Evolutionary conservation across 192 early-diverging fungal species (phyloP), one percentile per base, ranked within the genome.

Genomic region (Kickxella alabastrina): DNA sequence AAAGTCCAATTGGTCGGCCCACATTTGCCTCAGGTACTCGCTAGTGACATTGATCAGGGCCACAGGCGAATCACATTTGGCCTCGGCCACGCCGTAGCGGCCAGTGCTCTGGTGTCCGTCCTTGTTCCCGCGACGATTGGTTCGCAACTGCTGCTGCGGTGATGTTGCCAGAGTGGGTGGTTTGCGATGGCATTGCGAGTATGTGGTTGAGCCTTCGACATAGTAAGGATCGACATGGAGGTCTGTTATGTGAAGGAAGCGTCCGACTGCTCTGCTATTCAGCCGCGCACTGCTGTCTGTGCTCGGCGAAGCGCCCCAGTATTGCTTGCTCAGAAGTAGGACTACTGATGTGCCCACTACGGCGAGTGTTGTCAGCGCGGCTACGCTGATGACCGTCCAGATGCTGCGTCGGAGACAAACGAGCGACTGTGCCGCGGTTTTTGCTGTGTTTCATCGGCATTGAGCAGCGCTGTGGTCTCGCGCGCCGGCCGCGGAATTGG

Each of bases 231-330:
- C 85, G 8, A 85, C 71, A 62, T 88, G 86, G 18, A 88, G 59
- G 43, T 88, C 84, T 3, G 82, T 86, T n/a, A 88, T 83, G 50
- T 88, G 86, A 31, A 88, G 38, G 48, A 82, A 88, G 17, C 62
- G 73, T 9, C 87, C 86, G 13, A 75, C 73, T 2, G 70, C 29
- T 17, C 57, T 6, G 50, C 43, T 44, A 10, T 26, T 52, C 29
- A 57, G 65, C 29, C 34, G 65, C 19, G 42, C n/a, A n/a, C n/a
- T 29, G 31, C 50, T 43, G 39, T 53, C 51, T 19, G 36, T 48
- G 17, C 43, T 35, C 12, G 27, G 15, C 40, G 9, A 19, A 3
- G 39, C 28, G 28, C 43, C 39, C 19, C 41, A 21, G 28, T 25
- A 21, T 6, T 41, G 40, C 4, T 28, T 19, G 21, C 28, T 19